Percentiles rank a stretch among this genome's conserved stretches.
Conservation (phyloP, 106 monocot genomes). For the Dendrobium catenatum region DNA sequence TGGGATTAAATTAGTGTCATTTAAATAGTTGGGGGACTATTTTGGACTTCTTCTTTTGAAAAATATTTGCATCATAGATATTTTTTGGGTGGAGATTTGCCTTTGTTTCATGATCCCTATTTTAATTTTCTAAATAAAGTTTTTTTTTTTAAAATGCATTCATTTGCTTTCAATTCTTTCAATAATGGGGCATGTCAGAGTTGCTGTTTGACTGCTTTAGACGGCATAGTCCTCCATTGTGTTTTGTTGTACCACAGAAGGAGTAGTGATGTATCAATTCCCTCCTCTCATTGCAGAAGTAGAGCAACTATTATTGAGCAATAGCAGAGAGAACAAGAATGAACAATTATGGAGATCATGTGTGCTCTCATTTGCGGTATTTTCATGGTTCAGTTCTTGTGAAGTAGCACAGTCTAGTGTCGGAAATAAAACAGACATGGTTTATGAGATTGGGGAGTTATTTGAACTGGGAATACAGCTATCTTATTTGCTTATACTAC, state of each 20-base stretch:
- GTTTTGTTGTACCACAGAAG: neutral
- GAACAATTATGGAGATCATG: slow-evolving; percentile 10
- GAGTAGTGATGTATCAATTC: neutral
- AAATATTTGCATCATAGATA: no score
- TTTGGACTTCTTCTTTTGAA: no score
- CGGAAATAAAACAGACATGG: slow-evolving; percentile 27
- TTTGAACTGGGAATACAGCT: slow-evolving; percentile 96
- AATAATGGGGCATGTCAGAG: neutral
- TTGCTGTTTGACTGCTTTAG: neutral
- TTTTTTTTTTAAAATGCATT: no score
- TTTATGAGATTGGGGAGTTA: slow-evolving; percentile 80
- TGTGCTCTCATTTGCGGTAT: slow-evolving; percentile 37
- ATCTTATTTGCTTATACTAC: slow-evolving; percentile 68
- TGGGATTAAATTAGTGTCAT: no score
- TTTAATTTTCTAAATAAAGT: no score
- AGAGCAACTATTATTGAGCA: neutral
- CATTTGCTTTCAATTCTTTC: neutral
- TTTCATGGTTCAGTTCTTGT: slow-evolving; percentile 43
- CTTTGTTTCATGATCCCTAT: no score
- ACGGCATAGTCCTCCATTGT: neutral
- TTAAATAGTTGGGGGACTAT: no score
- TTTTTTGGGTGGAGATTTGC: no score
- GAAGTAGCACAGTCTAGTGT: slow-evolving; percentile 52
- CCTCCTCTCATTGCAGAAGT: neutral
- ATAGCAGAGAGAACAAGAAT: slow-evolving; percentile 2